Conservation (phyloP, 768 basidiomycete species). For the Gloeopeniophorella convolvens region DNA sequence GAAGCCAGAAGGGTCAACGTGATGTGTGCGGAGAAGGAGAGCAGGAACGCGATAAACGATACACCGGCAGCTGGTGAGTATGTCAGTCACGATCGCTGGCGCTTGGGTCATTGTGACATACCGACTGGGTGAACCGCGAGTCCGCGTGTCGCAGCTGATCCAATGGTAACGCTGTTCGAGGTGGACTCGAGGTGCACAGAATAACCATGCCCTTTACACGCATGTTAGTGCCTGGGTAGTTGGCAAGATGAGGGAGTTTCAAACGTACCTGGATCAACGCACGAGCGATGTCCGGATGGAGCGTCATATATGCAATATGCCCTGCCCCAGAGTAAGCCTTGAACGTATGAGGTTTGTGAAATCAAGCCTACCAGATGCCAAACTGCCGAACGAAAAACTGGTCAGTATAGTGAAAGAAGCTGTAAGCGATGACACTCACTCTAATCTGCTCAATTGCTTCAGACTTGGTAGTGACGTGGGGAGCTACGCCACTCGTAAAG, state of each 20-base stretch:
- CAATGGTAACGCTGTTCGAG: constrained; percentile 37
- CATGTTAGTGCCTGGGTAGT: too few species aligned
- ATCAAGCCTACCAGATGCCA: constrained; percentile 53
- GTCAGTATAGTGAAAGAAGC: neutral
- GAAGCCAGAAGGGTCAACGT: constrained; percentile 38
- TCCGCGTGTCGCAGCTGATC: constrained; percentile 62
- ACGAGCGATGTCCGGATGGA: constrained; percentile 39
- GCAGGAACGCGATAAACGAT: constrained; percentile 55
- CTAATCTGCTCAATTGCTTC: constrained; percentile 47
- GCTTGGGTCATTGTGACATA: constrained; percentile 22
- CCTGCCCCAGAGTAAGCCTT: constrained; percentile 34
- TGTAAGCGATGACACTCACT: neutral
- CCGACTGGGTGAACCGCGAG: constrained; percentile 73
- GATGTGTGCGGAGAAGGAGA: constrained; percentile 55
- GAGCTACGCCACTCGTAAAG: constrained; percentile 30
- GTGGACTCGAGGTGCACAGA: constrained; percentile 35
- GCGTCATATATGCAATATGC: constrained; percentile 49
- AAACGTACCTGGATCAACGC: constrained; percentile 40
- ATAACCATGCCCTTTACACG: constrained; percentile 51
- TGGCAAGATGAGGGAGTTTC: too few species aligned
- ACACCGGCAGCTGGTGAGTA: constrained; percentile 39
- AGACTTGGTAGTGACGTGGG: constrained; percentile 21
- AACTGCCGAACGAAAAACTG: constrained; percentile 36
- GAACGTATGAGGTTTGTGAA: neutral
- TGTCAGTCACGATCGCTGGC: neutral